These are phyloP conservation scores for Yarrowia hollandica DNA, from an alignment of 805 yeast species.

Conservation along the genomic window DNA sequence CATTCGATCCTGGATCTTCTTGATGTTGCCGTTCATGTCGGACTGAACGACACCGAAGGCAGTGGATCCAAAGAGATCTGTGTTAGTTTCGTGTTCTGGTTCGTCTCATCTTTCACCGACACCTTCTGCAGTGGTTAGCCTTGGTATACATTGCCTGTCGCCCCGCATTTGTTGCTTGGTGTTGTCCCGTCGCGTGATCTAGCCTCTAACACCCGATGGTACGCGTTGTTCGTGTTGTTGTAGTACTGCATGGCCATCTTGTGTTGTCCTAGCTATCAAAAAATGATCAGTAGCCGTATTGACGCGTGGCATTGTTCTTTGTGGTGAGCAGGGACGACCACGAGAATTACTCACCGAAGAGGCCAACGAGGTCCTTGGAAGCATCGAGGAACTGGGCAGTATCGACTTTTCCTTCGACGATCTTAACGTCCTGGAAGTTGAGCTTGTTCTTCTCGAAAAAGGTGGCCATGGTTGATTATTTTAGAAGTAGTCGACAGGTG, in stretches of 20 bases:
- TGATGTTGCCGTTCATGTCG: constrained; percentile 85
- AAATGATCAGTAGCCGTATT: no score
- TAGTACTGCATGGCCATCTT: background rate
- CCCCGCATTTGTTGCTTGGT: background rate
- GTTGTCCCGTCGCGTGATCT: background rate
- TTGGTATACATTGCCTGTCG: no score
- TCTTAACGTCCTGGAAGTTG: constrained; percentile 74
- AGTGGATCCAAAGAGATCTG: constrained; percentile 74
- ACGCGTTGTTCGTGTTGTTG: background rate
- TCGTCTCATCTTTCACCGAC: no score
- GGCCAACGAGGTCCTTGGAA: constrained; percentile 74
- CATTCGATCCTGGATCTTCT: constrained; percentile 67
- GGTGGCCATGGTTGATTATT: constrained; percentile 43
- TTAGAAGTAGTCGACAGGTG: background rate
- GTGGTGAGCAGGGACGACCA: background rate
- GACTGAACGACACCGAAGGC: constrained; percentile 83
- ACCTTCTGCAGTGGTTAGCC: no score
- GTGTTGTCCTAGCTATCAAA: no score
- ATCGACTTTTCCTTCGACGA: constrained; percentile 61
- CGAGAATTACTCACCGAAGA: constrained; percentile 55
- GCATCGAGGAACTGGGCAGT: constrained; percentile 81
- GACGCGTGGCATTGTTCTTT: background rate
- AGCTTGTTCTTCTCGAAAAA: constrained; percentile 77
- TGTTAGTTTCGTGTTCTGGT: constrained; percentile 11
- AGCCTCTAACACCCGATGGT: background rate